Evolutionary conservation across 768 basidiomycete species (phyloP).

Genomic region (Pisolithus orientalis): DNA sequence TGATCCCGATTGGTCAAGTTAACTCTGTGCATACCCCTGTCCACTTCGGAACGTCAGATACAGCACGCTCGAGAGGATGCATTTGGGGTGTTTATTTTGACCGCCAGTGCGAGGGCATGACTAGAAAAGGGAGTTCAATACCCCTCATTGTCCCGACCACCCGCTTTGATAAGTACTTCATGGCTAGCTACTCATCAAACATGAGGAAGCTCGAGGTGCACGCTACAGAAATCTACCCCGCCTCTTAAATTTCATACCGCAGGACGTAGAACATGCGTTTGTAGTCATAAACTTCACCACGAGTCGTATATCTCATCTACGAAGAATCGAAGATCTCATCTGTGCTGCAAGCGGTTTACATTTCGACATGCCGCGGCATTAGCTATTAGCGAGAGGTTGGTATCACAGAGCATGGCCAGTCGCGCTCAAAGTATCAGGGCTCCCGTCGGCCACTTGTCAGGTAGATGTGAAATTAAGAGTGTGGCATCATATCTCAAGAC

Average conservation of each 20-base stretch:
- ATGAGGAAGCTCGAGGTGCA: background rate
- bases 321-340: background rate
- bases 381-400: background rate
- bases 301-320: background rate
- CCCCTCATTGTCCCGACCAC: background rate
- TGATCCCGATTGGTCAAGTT: background rate
- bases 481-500: background rate
- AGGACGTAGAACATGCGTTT: background rate
- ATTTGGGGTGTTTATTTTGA: too few relatives aligned
- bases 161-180: background rate
- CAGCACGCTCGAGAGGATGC: background rate
- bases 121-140: background rate
- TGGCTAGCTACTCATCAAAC: background rate
- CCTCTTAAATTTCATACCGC: background rate
- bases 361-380: background rate
- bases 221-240: background rate
- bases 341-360: background rate
- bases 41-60: background rate
- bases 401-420: too few relatives aligned
- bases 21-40: background rate
- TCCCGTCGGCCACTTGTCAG: background rate
- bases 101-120: background rate
- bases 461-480: background rate
- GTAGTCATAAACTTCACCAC: background rate
- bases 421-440: background rate